Percentiles rank a stretch among this genome's conserved stretches.
Evolutionary conservation across 1,139 yeast species (phyloP).

Genomic region (Zhuliangozyma blackwelliae): DNA sequence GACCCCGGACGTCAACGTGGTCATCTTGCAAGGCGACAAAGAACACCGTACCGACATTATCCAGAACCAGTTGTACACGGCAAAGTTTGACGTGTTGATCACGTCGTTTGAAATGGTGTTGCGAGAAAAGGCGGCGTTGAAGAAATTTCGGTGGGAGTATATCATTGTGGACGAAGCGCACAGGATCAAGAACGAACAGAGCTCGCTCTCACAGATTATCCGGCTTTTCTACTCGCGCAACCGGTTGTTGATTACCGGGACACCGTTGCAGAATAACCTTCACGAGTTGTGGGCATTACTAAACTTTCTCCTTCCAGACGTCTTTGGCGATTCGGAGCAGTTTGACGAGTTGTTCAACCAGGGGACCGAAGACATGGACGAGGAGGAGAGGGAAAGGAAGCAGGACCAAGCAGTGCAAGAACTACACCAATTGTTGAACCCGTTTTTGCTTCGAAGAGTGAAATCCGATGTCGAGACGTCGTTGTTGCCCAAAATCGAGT

Average conservation of each 20-base stretch:
- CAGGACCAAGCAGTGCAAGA: constrained; percentile 82
- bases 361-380: constrained; percentile 23
- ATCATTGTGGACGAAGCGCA: constrained; percentile 96
- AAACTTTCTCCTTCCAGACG: constrained; percentile 89
- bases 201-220: constrained; percentile 84
- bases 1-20: constrained; percentile 93
- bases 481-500: constrained; percentile 82
- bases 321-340: constrained; percentile 83
- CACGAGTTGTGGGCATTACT: constrained; percentile 95
- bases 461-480: constrained; percentile 92
- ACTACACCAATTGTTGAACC: constrained; percentile 78
- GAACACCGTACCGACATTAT: constrained; percentile 66
- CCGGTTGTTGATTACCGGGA: constrained; percentile 86
- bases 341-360: constrained; percentile 85
- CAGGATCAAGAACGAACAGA: constrained; percentile 90
- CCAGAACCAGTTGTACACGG: constrained; percentile 53
- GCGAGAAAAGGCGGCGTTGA: constrained; percentile 75
- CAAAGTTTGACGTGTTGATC: constrained; percentile 83
- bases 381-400: constrained; percentile 41
- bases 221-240: constrained; percentile 82
- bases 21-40: constrained; percentile 84
- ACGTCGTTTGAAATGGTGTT: constrained; percentile 93
- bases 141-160: constrained; percentile 89
- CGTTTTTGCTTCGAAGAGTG: constrained; percentile 84
- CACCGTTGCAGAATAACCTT: constrained; percentile 89